Evolutionary conservation across 805 yeast genomes (phyloP), one percentile per base, ranked within the genome.

Genomic region (Grigorovia humatica): DNA sequence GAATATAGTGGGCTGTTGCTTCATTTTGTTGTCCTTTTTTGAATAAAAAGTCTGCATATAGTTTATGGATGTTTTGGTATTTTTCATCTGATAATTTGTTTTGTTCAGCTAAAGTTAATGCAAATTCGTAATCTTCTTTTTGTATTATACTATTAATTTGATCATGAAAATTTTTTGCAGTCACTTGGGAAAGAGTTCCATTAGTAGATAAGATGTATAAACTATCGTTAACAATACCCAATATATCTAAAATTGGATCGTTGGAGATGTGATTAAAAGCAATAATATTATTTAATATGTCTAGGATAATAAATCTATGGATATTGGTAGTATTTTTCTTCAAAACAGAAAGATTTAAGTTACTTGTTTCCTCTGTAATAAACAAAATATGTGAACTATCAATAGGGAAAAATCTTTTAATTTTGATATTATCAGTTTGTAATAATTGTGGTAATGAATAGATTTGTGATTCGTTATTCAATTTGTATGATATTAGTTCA

Each of bases 1-100:
- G 76, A n/a, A 85, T 75, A 60, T 83, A 93, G 55, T 85, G 83
- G n/a, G 76, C 74, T 56, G 88, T 79, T 0, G 98, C 86, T 9
- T 79, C 88, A 2, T 78, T 79, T 44, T 70, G 77, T 46, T 83
- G 84, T 41, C 79, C 85, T 56, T 78, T 81, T 1, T 75, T 75
- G 60, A 83, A 90, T 1, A 88, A 73, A 61, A 73, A 78, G 55
- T 88, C 90, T 6, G 88, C 99, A 61, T 81, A 86, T 45, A 75
- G 71, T 55, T 74, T 77, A 55, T 77, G 75, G 29, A 81, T 76
- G 1, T 66, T 56, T 54, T 72, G 63, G 15, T 60, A 52, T 20
- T 55, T 48, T 7, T 53, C 8, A 1, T 45, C 9, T 3, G 54
- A 52, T 6, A 78, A 43, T 48, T 69, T 63, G 40, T 63, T 47